Percentiles rank a stretch among this genome's conserved stretches.
phyloP scores from a whole-genome alignment of 768 basidiomycete species.

The Boletellus ananiceps region DNA sequence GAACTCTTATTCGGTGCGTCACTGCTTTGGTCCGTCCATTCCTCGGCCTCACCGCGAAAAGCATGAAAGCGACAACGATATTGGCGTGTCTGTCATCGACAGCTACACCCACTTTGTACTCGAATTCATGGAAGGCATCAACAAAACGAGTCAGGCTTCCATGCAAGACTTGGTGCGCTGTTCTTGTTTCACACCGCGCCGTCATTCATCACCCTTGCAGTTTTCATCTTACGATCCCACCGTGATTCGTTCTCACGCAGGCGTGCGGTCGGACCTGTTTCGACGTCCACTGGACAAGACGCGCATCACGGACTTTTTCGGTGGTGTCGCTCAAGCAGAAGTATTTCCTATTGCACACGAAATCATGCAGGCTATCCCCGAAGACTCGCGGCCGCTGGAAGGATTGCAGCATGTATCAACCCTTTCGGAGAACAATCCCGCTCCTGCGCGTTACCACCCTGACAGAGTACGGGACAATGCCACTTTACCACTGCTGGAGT shows the following conservation, averaged over 20 bases:
- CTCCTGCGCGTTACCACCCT: not conserved
- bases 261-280: conserved; percentile 86
- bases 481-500: not conserved
- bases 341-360: conserved; percentile 33
- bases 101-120: conserved; percentile 90
- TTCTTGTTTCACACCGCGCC: not conserved
- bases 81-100: conserved; percentile 95
- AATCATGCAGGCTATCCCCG: not conserved
- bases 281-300: conserved; percentile 55
- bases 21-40: not conserved
- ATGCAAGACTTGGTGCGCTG: conserved; percentile 77
- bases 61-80: conserved; percentile 91
- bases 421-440: not conserved
- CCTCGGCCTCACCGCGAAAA: conserved; percentile 28
- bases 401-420: not conserved
- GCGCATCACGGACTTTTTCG: conserved; percentile 81
- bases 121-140: conserved; percentile 86
- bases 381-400: not conserved
- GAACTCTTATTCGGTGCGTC: conserved; percentile 86
- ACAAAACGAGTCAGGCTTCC: conserved; percentile 80
- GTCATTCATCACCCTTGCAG: conserved; percentile 38
- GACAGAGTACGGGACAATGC: not conserved
- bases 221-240: conserved; percentile 74
- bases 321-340: conserved; percentile 83
- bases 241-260: conserved; percentile 79